Evolutionary conservation across 345 rosid species (phyloP), one percentile per base, ranked within the genome.

Genomic region (Salix brachista): DNA sequence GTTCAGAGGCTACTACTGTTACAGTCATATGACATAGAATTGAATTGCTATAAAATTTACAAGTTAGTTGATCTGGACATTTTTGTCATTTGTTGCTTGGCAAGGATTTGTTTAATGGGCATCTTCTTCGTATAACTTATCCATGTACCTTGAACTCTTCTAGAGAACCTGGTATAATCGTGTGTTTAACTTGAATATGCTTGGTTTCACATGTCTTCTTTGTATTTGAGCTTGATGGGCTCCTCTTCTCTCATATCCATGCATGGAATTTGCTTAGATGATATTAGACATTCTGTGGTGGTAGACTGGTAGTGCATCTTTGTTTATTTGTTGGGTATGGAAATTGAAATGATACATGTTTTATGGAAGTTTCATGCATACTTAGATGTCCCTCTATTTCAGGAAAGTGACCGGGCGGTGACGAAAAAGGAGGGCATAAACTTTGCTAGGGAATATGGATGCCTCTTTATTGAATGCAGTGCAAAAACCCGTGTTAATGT

Each of bases 391-490:
- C 70, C 65, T 48, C 11, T 62, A 65, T 79, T 77, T 18, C 90
- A 96, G 98, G 99, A 96, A 87, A 89, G 96, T 78, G 96, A 91
- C 75, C 91, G 98, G 83, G 98, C 89, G 73, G 98, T 96, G 37
- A 83, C 94, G 42, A 96, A 93, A 74, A 93, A 89, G 74, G 99
- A 93, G 83, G 99, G 97, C 46, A 88, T 87, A 7, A 87, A 90
- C 83, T 96, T 96, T 77, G 98, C 99, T 52, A 82, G 97, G 81
- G 90, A 93, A 77, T 90, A 89, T 26, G 98, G 99, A 41, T 93
- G 99, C 78, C 90, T 96, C 70, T 96, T 90, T 85, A 86, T 92
- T 1, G 99, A 96, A 80, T 96, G 99, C 76, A 96, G 99, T 39
- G 98, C 99, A 21, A 96, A 93, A 85, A 92, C 99, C 37, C 88